A percentile compares a stretch with the other conserved stretches of the same genome.
phyloP scores from a whole-genome alignment of 2,329 filamentous ascomycete species.

The Diaporthe citrichinensis region DNA sequence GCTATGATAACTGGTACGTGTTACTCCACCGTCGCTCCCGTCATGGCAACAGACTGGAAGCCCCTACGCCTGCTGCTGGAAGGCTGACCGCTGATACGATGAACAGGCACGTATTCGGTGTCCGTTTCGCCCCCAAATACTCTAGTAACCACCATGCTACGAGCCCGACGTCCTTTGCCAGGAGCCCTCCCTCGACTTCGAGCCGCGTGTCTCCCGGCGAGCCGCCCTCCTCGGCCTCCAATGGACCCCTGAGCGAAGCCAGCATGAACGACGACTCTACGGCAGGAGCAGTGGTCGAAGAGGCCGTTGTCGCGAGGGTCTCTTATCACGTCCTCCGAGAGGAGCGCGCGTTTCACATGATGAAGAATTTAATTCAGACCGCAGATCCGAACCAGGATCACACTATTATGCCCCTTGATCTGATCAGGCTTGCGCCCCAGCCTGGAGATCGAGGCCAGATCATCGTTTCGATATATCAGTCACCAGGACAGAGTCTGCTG shows the following conservation, averaged over 20 bases:
- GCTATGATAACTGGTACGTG: slow-evolving; percentile 88
- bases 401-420: slow-evolving; percentile 85
- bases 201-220: slow-evolving; percentile 57
- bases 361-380: slow-evolving; percentile 78
- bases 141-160: slow-evolving; percentile 56
- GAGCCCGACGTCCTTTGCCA: slow-evolving; percentile 60
- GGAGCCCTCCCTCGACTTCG: slow-evolving; percentile 57
- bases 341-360: slow-evolving; percentile 89
- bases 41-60: background rate
- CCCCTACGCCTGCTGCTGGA: background rate
- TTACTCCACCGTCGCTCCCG: slow-evolving; percentile 13
- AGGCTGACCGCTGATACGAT: slow-evolving; percentile 40
- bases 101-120: slow-evolving; percentile 76
- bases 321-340: slow-evolving; percentile 87
- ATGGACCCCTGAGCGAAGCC: slow-evolving; percentile 35
- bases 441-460: slow-evolving; percentile 79
- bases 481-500: slow-evolving; percentile 81
- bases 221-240: slow-evolving; percentile 48
- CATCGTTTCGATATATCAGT: slow-evolving; percentile 85
- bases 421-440: slow-evolving; percentile 78
- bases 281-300: slow-evolving; percentile 67
- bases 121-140: slow-evolving; percentile 66
- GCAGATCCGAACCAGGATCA: slow-evolving; percentile 82
- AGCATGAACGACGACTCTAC: slow-evolving; percentile 45
- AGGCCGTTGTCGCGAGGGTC: slow-evolving; percentile 83